Conservation (phyloP, 306 rosid species). For the Dalbergia oliveri region DNA sequence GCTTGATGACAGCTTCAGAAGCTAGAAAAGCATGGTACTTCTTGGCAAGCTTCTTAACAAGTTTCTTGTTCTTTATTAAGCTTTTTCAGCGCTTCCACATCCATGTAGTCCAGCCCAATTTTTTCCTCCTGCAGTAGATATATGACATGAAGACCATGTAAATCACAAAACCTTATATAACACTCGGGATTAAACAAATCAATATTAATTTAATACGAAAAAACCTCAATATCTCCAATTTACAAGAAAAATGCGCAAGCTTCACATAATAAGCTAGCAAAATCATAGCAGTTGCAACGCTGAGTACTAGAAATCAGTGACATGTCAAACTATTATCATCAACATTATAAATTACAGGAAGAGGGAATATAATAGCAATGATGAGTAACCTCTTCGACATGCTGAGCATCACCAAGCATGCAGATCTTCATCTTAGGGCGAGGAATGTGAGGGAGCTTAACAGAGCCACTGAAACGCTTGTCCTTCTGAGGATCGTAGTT, state of each 20-base stretch:
- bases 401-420: conserved; percentile 4
- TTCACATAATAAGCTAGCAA: neutral
- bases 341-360: too few species aligned
- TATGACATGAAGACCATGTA: neutral
- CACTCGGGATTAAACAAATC: neutral
- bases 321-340: neutral
- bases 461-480: neutral
- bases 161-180: neutral
- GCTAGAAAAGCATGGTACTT: conserved; percentile 89
- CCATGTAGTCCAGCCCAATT: conserved; percentile 81
- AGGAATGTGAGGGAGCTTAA: neutral
- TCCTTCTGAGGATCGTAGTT: neutral
- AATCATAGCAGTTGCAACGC: neutral
- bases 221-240: neutral
- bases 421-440: neutral
- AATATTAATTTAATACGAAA: too few species aligned
- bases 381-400: neutral
- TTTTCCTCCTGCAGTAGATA: conserved; percentile 66
- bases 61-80: conserved; percentile 78
- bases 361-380: too few species aligned
- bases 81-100: conserved; percentile 85
- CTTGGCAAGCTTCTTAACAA: conserved; percentile 86
- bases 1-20: conserved; percentile 90
- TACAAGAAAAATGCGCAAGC: neutral
- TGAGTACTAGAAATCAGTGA: neutral